Conservation (phyloP, 129 eudicot species). For the Artemisia tridentata region DNA sequence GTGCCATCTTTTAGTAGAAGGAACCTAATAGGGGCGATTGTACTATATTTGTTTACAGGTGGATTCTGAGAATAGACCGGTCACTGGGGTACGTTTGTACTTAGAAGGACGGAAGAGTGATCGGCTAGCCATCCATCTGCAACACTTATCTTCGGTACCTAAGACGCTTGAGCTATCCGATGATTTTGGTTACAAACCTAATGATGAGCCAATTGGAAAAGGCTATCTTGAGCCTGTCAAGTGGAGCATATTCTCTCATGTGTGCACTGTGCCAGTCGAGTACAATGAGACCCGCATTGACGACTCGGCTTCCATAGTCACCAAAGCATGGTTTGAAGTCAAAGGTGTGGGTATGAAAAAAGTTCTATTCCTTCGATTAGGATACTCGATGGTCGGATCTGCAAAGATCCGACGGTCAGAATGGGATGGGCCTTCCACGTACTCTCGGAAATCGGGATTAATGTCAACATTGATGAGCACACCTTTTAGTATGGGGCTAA, state of each 20-base stretch:
- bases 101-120: conserved; percentile 89
- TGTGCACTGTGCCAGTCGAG: conserved; percentile 85
- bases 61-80: conserved; percentile 77
- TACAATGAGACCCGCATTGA: conserved; percentile 59
- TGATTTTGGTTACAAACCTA: conserved; percentile 52
- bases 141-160: conserved; percentile 83
- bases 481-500: conserved; percentile 63
- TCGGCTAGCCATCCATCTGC: conserved; percentile 89
- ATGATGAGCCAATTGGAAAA: conserved; percentile 49
- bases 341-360: conserved; percentile 74
- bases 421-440: conserved; percentile 74
- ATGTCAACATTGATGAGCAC: conserved; percentile 75
- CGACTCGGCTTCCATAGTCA: conserved; percentile 81
- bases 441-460: conserved; percentile 73
- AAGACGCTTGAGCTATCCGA: conserved; percentile 57
- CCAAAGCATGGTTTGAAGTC: conserved; percentile 96
- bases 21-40: neutral
- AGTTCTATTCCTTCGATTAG: conserved; percentile 78
- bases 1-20: neutral
- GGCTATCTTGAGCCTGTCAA: conserved; percentile 79
- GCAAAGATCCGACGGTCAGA: conserved; percentile 74
- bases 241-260: conserved; percentile 94
- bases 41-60: conserved; percentile 46
- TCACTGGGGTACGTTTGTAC: conserved; percentile 86
- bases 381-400: conserved; percentile 75